A percentile compares a stretch with the other conserved stretches of the same genome.
Conservation (phyloP, 148 eudicot genomes). For the Chenopodium album region DNA sequence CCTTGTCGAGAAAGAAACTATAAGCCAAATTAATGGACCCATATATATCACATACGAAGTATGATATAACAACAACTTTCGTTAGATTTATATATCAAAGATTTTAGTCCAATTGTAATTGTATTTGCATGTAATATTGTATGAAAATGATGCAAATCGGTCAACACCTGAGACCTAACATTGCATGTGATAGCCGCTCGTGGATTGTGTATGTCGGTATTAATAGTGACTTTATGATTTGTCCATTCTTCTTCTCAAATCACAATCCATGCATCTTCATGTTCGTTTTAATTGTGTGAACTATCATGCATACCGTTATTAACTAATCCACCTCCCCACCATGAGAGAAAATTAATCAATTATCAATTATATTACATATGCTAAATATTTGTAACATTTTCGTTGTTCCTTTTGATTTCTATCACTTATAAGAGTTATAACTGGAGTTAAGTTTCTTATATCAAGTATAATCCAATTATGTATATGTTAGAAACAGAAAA, state of each 20-base stretch:
- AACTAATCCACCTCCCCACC: too few relatives aligned
- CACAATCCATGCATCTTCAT: neutral
- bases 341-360: too few relatives aligned
- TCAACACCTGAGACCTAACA: conserved; percentile 16
- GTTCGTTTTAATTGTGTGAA: neutral
- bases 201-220: conserved; percentile 18
- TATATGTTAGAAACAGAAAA: too few relatives aligned
- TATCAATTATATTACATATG: too few relatives aligned
- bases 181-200: conserved; percentile 23
- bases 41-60: neutral
- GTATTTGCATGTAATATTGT: neutral
- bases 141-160: neutral
- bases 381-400: too few relatives aligned
- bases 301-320: too few relatives aligned
- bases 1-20: neutral
- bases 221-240: neutral
- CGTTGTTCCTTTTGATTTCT: too few relatives aligned
- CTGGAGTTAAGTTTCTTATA: too few relatives aligned
- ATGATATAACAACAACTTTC: neutral
- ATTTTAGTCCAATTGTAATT: neutral
- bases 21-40: conserved; percentile 4
- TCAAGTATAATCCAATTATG: too few relatives aligned
- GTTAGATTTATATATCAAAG: neutral
- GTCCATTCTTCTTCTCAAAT: neutral
- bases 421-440: too few relatives aligned